A percentile compares a stretch with the other conserved stretches of the same genome.
phyloP scores from a whole-genome alignment of 441 rosid genomes.

The Croton laevigatus region DNA sequence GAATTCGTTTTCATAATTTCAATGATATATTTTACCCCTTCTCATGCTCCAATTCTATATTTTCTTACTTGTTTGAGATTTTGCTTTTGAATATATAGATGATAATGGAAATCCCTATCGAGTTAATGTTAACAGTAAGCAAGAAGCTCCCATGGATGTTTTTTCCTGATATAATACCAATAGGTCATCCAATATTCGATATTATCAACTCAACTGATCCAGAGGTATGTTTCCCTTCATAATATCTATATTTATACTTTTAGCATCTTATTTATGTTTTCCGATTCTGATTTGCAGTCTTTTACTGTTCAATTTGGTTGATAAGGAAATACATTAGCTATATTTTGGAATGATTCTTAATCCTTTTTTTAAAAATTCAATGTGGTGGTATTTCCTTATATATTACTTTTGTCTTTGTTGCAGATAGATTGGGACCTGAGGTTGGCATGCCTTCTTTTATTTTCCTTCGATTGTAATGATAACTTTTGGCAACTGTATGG shows the following conservation, averaged over 20 bases:
- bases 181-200: constrained; percentile 93
- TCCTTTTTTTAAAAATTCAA: not conserved
- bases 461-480: constrained; percentile 65
- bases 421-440: constrained; percentile 98
- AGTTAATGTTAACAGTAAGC: constrained; percentile 81
- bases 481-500: constrained; percentile 91
- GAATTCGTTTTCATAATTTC: not conserved
- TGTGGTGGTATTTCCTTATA: constrained; percentile 7
- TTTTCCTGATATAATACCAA: constrained; percentile 82
- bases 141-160: constrained; percentile 94
- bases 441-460: constrained; percentile 84
- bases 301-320: not conserved
- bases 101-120: constrained; percentile 91
- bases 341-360: not conserved
- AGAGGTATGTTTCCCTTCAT: constrained; percentile 44
- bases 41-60: not conserved
- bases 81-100: constrained; percentile 42
- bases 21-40: not conserved
- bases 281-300: not conserved
- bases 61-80: constrained; percentile 4
- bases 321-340: not conserved
- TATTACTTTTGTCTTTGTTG: constrained; percentile 21
- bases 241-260: not conserved
- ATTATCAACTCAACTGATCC: constrained; percentile 83
- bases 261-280: not conserved